Evolutionary conservation across 805 yeast species (phyloP), one percentile per base, ranked within the genome.

Genomic region (Candida maesae): DNA sequence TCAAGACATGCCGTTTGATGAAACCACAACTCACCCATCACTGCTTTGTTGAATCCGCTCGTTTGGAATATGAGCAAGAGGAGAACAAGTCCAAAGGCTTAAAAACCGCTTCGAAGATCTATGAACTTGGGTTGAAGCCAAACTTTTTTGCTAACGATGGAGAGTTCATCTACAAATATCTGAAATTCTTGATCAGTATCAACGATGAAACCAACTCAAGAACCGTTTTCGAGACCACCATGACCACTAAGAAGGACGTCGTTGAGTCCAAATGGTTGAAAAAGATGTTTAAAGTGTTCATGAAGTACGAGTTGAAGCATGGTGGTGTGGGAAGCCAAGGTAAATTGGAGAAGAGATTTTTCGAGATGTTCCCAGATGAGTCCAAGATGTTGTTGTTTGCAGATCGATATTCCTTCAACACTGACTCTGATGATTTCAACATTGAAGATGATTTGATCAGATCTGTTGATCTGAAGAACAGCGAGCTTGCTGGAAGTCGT

Each of bases 21-120:
- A 70, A 65, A 45, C 56, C 50, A 18, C 64, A 68, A 10, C 63
- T 84, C 31, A 82, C 95, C 1, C 79, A 80, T 66, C 87, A 87
- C 51, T 74, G 91, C 16, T 91, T 75, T 61, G 80, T 81, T 16
- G 91, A 86, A 44, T 83, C 84, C 54, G 96, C 97, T 1, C 67
- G 78, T 57, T 70, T 89, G 67, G 99, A 91, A 57, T 80, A 69
- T 49, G 27, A 36, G n/a, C 78, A 77, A 51, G 19, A 14, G 17
- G 31, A 28, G 9, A 71, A 81, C 44, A 81, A 76, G 45, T 84
- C 81, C 46, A 65, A 43, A 20, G 31, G 73, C 18, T 80, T 77
- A 39, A 26, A 35, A 2, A 78, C 85, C 33, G 90, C 96, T 0
- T 67, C 74, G 38, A 81, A 81, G 56, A 79, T 90, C 15, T 82